These are phyloP conservation scores for Cylindricascospora bacillispora DNA, from an alignment of 1,139 yeast species.

Conservation along the genomic window DNA sequence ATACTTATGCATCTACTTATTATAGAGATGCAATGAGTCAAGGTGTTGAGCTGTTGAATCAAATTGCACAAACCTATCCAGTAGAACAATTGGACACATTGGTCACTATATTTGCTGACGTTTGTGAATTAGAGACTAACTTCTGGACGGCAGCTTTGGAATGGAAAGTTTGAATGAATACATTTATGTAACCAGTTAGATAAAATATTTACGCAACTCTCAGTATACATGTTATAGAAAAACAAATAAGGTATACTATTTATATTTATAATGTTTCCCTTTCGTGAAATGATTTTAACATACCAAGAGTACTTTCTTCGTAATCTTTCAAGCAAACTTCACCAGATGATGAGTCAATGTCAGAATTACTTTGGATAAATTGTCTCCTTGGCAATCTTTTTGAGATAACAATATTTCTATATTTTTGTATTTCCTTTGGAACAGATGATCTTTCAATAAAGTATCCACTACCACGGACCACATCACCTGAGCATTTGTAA, in stretches of 20 bases:
- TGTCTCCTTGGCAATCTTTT: constrained; percentile 77
- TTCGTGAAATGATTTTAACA: constrained; percentile 66
- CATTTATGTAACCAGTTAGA: constrained; percentile 1
- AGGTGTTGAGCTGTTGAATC: constrained; percentile 40
- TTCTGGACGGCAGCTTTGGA: constrained; percentile 45
- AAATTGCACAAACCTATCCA: constrained; percentile 27
- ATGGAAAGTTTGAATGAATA: constrained; percentile 4
- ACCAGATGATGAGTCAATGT: constrained; percentile 28
- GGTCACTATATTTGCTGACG: constrained; percentile 46
- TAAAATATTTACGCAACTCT: not conserved
- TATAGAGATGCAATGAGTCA: constrained; percentile 38
- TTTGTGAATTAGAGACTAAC: constrained; percentile 43
- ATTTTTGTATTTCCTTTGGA: constrained; percentile 46
- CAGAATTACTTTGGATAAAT: constrained; percentile 60
- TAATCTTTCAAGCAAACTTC: constrained; percentile 54
- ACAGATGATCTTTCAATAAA: constrained; percentile 59
- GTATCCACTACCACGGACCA: constrained; percentile 46
- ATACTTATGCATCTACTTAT: constrained; percentile 47
- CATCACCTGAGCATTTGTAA: constrained; percentile 67
- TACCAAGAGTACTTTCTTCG: constrained; percentile 59
- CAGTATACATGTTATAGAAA: not conserved
- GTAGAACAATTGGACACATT: constrained; percentile 36
- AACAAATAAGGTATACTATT: no score
- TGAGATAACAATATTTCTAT: constrained; percentile 52
- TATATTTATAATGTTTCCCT: no score